Evolutionary conservation across 768 basidiomycete genomes (phyloP), one percentile per base, ranked within the genome.

Genomic region (Nidularia sp.): DNA sequence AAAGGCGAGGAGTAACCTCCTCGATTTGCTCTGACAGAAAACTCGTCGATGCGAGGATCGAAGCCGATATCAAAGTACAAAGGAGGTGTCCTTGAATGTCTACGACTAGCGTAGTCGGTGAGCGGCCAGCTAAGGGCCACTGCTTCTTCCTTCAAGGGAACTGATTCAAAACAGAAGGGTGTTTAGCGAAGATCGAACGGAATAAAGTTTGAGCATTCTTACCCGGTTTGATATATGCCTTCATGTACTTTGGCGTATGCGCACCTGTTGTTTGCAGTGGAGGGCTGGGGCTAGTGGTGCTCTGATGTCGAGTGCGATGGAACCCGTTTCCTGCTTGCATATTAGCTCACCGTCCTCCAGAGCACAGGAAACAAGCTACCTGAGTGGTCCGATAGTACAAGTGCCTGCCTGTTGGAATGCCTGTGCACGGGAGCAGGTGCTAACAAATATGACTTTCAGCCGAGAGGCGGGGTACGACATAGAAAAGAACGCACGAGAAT

Each of bases 31-130:
- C 64, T 60, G 52, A 62, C 39, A 13, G 57, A 55, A 58, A 45
- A 57, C 51, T 58, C 49, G 29, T 53, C 36, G 58, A 64, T 36
- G 52, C 61, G 25, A 59, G 79, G 65, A 62, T 76, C 56, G 56
- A 80, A 79, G 3, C 72, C 76, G 53, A 74, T 62, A 52, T 84
- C 83, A 61, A 82, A 84, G 53, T 71, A 74, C 10, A 82, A 52
- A 18, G 68, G 57, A 6, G 69, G 76, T 41, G 59, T 69, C 44
- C 66, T 61, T 50, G 61, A 57, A 22, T 59, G 54, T 47, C 58
- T 65, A 43, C 67, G 63, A 32, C 43, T 45, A 49, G 66, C 63
- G 51, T 64, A 78, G 13, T 77, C 75, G 42, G 78, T 68, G 13
- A 81, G 59, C 48, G 74, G 75, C 81, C 80, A 83, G 54, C 70